Base-by-base conservation (phyloP, 306 rosid genomes). In the Astragalus glycyphyllos region DNA sequence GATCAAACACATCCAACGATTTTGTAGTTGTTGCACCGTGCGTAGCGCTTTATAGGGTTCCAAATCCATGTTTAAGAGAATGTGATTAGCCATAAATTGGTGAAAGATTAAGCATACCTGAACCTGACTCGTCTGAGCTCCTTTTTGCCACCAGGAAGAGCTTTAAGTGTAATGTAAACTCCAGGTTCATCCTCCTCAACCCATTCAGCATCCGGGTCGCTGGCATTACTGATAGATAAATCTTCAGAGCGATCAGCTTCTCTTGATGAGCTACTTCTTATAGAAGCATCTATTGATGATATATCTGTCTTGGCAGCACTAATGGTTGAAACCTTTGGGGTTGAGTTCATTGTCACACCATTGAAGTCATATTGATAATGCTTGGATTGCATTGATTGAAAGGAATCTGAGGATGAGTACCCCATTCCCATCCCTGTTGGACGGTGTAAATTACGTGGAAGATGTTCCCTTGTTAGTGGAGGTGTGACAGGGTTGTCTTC, bases 111-210 rank as follows among this genome's bases (percentile, higher is more conserved):
- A 51, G 15, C 29, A n/a, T 77, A 69, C 89, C 89, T 85, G 89
- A 85, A 85, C 64, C 89, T 80, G 53, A 85, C 89, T 74, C 89
- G 31, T 85, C 77, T 82, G 65, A 85, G 84, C 80, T 85, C 89
- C 62, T 54, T 85, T 71, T 85, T 85, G 60, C 87, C 89, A 5
- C 87, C 83, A 8, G 89, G 83, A 31, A 85, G 55, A 55, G 86
- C 83, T 80, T 83, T 85, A 50, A 85, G 74, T 41, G 89, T 85
- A 38, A 85, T 82, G 62, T 85, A 85, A 66, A 85, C 89, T 47
- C 89, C 89, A 35, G 89, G 85, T 62, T 85, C 86, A 77, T 85
- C 87, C 57, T 85, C 81, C 75, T 85, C 89, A 45, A 85, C 85
- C 89, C 89, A 85, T 46, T 85, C 89, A 37, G 77, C 51, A 15